Base-by-base conservation (phyloP, 768 basidiomycete genomes). In the Leccinum subgranulosum region DNA sequence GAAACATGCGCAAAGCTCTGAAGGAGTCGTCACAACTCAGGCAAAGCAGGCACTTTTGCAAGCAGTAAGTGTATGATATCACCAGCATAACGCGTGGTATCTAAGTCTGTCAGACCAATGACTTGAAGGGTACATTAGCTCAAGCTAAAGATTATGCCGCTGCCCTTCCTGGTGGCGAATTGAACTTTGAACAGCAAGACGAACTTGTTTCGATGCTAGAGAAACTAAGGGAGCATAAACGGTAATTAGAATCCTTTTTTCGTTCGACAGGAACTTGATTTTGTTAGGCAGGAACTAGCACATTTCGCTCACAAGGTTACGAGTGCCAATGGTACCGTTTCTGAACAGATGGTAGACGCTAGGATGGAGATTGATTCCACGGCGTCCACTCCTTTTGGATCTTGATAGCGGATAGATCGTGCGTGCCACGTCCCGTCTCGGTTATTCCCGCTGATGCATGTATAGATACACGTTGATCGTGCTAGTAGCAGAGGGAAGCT, bases 331-430 rank as follows among this genome's bases (percentile, higher is more conserved):
- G 69, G 73, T 8, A 61, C 69, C 4, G 34, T 64, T 25, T 64
- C 62, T 14, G 47, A 64, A n/a, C 67, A 67, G 6, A 58, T 60
- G 3, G 61, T 59, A 12, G 73, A 77, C 23, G 47, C 64, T 5
- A 79, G 76, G 59, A 87, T 88, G 81, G 88, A 89, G 62, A 71
- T 90, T 39, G 88, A 90, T 66, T 90, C 88, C 14, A 85, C 83
- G 56, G 88, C 88, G 27, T 89, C 88, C 4, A 90, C 88, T 4
- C 88, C 88, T 11, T 75, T 67, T 78, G 58, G 46, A 55, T 71
- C 76, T 19, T 76, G 72, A 52, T 15, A 3, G 33, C 14, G 33
- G 10, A 43, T 43, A 19, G 3, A 10, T 39, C 39, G 39, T 43
- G 41, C 11, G 41, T 43, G 19, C 19, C 6, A 33, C 31, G 31